Evolutionary conservation across 208 protist genomes (phyloP).

Genomic region (Trypanosoma grayi): DNA sequence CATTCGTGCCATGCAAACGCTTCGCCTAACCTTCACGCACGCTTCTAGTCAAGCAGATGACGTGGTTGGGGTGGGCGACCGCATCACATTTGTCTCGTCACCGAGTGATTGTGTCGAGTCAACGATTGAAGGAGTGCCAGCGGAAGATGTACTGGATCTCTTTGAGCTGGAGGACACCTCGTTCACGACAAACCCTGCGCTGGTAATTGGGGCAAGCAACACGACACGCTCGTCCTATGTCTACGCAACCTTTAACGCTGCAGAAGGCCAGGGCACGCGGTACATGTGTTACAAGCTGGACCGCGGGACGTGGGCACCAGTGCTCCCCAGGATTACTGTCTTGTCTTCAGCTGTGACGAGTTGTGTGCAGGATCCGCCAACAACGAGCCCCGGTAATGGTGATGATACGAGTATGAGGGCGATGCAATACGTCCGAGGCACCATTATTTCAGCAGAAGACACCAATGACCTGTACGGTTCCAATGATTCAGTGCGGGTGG

Average conservation of each 20-base stretch:
- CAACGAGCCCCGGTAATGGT: conserved; percentile 34
- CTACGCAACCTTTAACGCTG: conserved; percentile 49
- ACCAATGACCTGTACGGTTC: neutral
- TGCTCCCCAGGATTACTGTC: conserved; percentile 53
- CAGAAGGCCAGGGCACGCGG: conserved; percentile 29
- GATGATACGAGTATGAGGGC: conserved; percentile 38
- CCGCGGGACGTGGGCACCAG: conserved; percentile 75
- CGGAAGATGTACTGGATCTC: conserved; percentile 36
- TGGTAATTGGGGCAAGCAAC: conserved; percentile 38
- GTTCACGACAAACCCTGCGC: conserved; percentile 58
- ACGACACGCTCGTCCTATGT: conserved; percentile 30
- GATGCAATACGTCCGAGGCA: conserved; percentile 76
- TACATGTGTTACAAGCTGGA: conserved; percentile 78
- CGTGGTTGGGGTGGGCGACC: conserved; percentile 52
- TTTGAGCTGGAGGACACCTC: conserved; percentile 64
- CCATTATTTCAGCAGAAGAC: conserved; percentile 35
- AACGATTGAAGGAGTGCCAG: conserved; percentile 47
- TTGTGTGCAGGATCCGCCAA: conserved; percentile 24
- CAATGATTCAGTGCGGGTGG: conserved; percentile 52
- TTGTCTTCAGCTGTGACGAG: conserved; percentile 27
- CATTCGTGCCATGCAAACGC: conserved; percentile 59
- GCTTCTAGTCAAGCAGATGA: conserved; percentile 42
- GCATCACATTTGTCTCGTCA: conserved; percentile 58
- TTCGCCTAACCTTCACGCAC: conserved; percentile 72
- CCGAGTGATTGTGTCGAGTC: conserved; percentile 64